phyloP scores from a whole-genome alignment of 169 alveolate species.

The Cryptosporidium canis region DNA sequence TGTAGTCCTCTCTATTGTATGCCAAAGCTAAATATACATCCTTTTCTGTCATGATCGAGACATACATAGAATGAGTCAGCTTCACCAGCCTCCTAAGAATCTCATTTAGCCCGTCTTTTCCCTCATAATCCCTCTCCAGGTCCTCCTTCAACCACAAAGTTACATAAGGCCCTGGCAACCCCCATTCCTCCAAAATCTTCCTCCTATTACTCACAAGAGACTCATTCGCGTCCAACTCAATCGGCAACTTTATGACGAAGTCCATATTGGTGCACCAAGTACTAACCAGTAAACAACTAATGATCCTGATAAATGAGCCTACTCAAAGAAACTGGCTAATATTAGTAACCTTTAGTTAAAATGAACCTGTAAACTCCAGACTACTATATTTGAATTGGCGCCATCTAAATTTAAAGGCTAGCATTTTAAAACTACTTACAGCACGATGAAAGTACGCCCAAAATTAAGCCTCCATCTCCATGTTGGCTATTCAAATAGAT shows the following conservation, averaged over 20 bases:
- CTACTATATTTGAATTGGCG: conserved; percentile 32
- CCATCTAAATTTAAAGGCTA: neutral
- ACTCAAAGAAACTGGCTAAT: neutral
- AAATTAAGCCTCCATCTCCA: neutral
- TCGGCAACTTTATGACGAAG: conserved; percentile 32
- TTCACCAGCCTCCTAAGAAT: neutral
- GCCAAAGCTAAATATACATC: conserved; percentile 60
- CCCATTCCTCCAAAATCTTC: conserved; percentile 40
- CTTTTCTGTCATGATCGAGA: conserved; percentile 38
- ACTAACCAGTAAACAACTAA: neutral
- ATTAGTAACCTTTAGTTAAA: neutral
- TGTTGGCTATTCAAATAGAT: conserved; percentile 19
- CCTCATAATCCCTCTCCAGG: neutral
- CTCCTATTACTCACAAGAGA: conserved; percentile 21
- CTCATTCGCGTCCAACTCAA: conserved; percentile 58
- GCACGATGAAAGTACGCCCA: conserved; percentile 51
- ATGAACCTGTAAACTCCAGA: conserved; percentile 1
- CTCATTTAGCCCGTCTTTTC: neutral
- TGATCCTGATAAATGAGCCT: neutral
- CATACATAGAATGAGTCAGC: conserved; percentile 25
- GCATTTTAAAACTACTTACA: neutral
- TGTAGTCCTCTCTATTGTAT: conserved; percentile 14
- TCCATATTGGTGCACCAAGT: conserved; percentile 28
- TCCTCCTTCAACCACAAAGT: conserved; percentile 41
- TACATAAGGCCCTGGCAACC: conserved; percentile 14